Evolutionary conservation across 2,329 filamentous ascomycete genomes (phyloP).

Genomic region (Apiospora arundinis): DNA sequence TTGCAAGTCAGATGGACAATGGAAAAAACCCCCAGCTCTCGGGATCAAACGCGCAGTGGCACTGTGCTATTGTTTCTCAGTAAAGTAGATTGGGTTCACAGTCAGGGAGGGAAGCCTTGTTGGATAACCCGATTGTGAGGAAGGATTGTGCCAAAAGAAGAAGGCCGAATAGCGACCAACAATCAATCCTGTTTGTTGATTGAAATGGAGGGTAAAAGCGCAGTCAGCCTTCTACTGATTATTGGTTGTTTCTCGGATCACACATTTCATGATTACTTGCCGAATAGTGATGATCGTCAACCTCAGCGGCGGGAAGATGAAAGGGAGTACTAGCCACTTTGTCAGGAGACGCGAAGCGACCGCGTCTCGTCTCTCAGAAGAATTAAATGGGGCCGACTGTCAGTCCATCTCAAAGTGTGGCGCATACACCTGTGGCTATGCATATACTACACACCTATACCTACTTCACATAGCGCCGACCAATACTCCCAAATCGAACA

Average conservation of each 20-base stretch:
- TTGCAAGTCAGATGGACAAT: background rate
- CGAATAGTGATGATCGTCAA: slow-evolving; percentile 1
- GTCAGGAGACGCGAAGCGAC: slow-evolving; percentile 14
- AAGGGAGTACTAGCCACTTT: slow-evolving; percentile 17
- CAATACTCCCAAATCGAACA: background rate
- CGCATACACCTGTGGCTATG: background rate
- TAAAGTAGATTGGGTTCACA: background rate
- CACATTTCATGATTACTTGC: no score
- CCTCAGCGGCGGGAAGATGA: slow-evolving; percentile 17
- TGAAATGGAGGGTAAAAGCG: background rate
- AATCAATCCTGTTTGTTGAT: background rate
- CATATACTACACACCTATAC: background rate
- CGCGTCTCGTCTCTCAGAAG: background rate
- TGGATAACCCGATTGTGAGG: background rate
- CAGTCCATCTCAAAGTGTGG: background rate
- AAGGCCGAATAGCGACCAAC: background rate
- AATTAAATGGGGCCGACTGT: background rate
- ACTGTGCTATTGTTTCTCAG: background rate
- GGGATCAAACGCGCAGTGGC: background rate
- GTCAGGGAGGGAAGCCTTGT: background rate
- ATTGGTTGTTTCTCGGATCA: background rate
- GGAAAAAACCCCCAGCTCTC: background rate
- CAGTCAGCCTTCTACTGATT: background rate
- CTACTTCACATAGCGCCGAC: background rate
- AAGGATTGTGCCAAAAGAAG: background rate